Evolutionary conservation across 163 green algal genomes (phyloP), one percentile per base, ranked within the genome.

Genomic region (Trebouxiophyceae sp.): DNA sequence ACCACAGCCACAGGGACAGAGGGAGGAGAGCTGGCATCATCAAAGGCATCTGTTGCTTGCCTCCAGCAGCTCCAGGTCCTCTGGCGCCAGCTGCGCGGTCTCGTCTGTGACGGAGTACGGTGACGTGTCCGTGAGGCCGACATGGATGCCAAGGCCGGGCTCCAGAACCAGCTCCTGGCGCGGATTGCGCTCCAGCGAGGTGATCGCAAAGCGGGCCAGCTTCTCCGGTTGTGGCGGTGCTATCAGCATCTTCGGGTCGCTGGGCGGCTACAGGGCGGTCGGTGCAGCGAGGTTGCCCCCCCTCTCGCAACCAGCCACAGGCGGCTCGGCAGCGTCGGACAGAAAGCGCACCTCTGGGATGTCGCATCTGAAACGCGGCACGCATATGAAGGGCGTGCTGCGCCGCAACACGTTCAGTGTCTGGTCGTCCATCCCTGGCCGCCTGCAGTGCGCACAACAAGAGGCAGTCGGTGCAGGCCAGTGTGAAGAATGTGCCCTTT

Each of bases 181-280:
- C 45, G 84, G 68, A 6, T 86, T 65, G 20, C 68, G 69, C 59
- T 93, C 86, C 34, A 87, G 29, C 0, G 60, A 67, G 32, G 85
- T 91, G 4, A 93, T 64, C 0, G 56, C 39, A 57, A 90, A 93
- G 16, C 64, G 61, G 0, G 77, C 77, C 2, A 93, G 67, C 50
- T 80, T 32, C 24, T 84, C 46, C 0, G 76, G 60, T 44, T 84
- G 57, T 5, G 81, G 66, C 3, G 76, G 69, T 0, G 72, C 66
- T 33, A 93, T 65, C 33, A 93, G 71, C 71, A 93, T 75, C 66
- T 89, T 91, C 57, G 86, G 86, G 61, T 92, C 86, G n/a, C 78
- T 81, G 2, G 85, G 81, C 60, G 91, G 81, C 80, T 89, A 60
- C 65, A 70, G 8, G 27, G 5, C 28, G 33, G 45, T 5, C 27